Evolutionary conservation across 2,329 filamentous ascomycete species (phyloP), one percentile per base, ranked within the genome.

Genomic region (Aureobasidium sp.): DNA sequence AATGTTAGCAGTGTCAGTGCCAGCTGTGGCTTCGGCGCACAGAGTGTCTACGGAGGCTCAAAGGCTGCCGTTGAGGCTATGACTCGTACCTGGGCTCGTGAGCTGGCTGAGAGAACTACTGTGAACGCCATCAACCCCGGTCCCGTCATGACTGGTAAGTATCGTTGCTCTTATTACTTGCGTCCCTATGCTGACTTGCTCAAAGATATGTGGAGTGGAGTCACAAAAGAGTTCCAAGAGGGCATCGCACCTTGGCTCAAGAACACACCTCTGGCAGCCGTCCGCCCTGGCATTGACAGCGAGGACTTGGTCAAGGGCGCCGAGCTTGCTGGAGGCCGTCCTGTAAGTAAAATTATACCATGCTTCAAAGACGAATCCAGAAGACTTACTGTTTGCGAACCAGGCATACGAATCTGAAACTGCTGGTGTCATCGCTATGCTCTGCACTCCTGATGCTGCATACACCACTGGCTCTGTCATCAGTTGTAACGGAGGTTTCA

Each of bases 381-480:
- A 15, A 36, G n/a, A 17, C 32, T 39, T 37, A 52, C 32, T 23
- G 6, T 17, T 48, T 29, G 36, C 34, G 10, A 8, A 29, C 6
- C 29, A 73, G 70, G 89, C 81, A 3, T 89, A 88, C 70, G 82
- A 84, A 34, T 76, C 79, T 55, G 89, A 93, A 76, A 80, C 93
- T 73, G 89, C 88, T 0, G 89, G 88, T 0, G 82, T 90, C 5
- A 86, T 91, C 20, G 88, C 83, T 2, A 91, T 92, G 87, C 75
- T 92, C 26, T 90, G 88, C 71, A 82, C 82, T 5, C 78, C 80
- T 6, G 90, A 93, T 71, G 82, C 83, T n/a, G 82, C 79, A 8
- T 93, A 89, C 89, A 73, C 85, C 70, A 94, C 89, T 0, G 90
- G 90, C 1, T 88, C 87, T 73, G 87, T 91, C 27, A 83, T 94